Percentiles rank a stretch among this genome's conserved stretches.
These are phyloP conservation scores for Porphyra umbilicalis DNA, from an alignment of 31 red algal species.

Conservation along the genomic window DNA sequence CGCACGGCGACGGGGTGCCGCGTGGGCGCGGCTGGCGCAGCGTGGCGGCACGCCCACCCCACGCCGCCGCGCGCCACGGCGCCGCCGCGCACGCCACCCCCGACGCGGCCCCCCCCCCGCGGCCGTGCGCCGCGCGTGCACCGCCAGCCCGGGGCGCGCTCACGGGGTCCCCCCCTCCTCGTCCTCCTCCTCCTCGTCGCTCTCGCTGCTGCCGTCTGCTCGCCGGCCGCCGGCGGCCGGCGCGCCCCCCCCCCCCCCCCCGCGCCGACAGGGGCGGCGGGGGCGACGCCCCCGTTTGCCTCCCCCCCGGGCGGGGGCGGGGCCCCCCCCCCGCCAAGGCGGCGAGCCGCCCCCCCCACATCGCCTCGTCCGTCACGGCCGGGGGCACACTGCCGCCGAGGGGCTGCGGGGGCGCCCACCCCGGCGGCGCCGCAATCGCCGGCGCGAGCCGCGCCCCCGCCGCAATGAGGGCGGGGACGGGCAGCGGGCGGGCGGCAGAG, in stretches of 20 bases:
- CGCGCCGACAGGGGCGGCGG: too few species aligned
- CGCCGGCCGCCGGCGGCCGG: background rate
- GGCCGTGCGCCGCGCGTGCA: too few species aligned
- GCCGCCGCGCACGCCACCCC: background rate
- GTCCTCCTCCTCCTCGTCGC: background rate
- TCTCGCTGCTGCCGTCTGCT: background rate
- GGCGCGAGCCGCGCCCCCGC: conserved; percentile 49
- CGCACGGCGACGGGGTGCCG: too few species aligned
- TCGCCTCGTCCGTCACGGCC: conserved; percentile 58
- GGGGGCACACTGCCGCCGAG: conserved; percentile 39
- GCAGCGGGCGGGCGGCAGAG: conserved; percentile 35
- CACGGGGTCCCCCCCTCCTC: too few species aligned
- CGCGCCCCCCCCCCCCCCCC: background rate
- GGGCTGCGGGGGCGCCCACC: conserved; percentile 43
- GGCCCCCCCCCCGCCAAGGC: conserved; percentile 13
- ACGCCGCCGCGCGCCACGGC: too few species aligned
- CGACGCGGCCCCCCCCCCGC: background rate
- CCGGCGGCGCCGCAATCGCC: conserved; percentile 21
- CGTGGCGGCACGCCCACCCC: too few species aligned
- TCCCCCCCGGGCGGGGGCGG: background rate
- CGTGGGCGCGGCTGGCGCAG: too few species aligned
- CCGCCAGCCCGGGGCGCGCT: too few species aligned
- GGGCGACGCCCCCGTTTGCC: too few species aligned
- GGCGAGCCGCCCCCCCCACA: conserved; percentile 48
- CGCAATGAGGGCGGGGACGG: conserved; percentile 46